Conservation (phyloP, 441 rosid genomes). For the Jatropha podagrica region DNA sequence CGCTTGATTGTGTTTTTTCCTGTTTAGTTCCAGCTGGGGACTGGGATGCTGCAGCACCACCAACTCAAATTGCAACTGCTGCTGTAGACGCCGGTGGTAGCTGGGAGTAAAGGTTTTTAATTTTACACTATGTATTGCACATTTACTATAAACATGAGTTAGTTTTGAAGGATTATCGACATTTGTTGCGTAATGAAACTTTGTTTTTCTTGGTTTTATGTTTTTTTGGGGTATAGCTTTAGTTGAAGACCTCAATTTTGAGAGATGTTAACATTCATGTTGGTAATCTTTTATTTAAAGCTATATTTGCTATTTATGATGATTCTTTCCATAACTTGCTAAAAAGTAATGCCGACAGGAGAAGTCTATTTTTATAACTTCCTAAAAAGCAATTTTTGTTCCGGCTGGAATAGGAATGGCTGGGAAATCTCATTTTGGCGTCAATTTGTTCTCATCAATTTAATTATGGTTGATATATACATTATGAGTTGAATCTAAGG, state of each 20-base stretch:
- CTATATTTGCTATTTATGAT: not conserved
- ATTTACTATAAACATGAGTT: conserved; percentile 8
- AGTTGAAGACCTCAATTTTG: not conserved
- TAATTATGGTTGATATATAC: too few species aligned
- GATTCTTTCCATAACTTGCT: not conserved
- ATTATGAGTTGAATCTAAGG: too few species aligned
- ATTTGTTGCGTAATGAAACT: not conserved
- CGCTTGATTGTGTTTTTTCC: not conserved
- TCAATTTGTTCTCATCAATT: too few species aligned
- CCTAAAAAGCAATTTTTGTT: too few species aligned
- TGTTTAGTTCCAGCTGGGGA: not conserved
- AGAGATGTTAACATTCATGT: not conserved
- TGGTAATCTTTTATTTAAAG: not conserved
- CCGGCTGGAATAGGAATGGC: too few species aligned
- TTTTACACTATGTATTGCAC: not conserved
- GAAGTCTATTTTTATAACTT: too few species aligned
- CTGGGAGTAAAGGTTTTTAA: not conserved
- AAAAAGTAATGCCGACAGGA: too few species aligned
- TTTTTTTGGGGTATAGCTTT: conserved; percentile 3
- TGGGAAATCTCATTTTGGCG: too few species aligned
- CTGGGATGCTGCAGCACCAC: not conserved
- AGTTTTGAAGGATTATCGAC: conserved; percentile 8
- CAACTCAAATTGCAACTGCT: not conserved
- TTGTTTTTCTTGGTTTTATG: not conserved
- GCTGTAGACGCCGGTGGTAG: not conserved